Conservation (phyloP, 2,329 filamentous ascomycete genomes). For the Paraphoma sp. region DNA sequence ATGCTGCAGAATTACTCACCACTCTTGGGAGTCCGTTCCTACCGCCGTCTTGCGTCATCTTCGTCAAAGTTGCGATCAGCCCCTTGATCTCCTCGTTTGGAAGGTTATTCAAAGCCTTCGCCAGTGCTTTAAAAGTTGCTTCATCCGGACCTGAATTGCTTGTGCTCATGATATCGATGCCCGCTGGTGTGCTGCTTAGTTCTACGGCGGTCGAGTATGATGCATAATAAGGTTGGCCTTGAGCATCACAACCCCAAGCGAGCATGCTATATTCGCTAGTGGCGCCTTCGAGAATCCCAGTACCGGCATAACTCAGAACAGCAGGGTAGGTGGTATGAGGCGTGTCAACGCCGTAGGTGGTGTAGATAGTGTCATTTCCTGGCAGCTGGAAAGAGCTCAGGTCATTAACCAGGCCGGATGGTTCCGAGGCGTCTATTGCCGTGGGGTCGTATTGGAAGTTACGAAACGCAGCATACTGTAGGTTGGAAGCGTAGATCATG, state of each 20-base stretch:
- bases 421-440: slow-evolving; percentile 6
- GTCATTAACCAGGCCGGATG: slow-evolving; percentile 18
- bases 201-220: slow-evolving; percentile 16
- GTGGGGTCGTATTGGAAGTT: slow-evolving; percentile 28
- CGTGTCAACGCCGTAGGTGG: slow-evolving; percentile 22
- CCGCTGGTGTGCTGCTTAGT: slow-evolving; percentile 14
- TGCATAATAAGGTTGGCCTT: slow-evolving; percentile 12
- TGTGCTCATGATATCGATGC: slow-evolving; percentile 24
- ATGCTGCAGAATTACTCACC: not conserved
- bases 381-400: slow-evolving; percentile 26
- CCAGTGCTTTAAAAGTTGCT: slow-evolving; percentile 8
- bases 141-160: slow-evolving; percentile 12
- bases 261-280: slow-evolving; percentile 16
- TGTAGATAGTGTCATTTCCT: slow-evolving; percentile 15
- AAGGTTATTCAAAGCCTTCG: slow-evolving; percentile 7
- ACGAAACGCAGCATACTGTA: slow-evolving; percentile 12
- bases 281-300: slow-evolving; percentile 18
- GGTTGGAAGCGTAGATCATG: slow-evolving; percentile 19
- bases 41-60: slow-evolving; percentile 14
- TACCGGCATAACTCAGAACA: slow-evolving; percentile 14
- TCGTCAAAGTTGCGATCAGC: slow-evolving; percentile 4
- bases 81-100: slow-evolving; percentile 9
- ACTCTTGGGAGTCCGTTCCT: slow-evolving; percentile 1
- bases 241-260: slow-evolving; percentile 25
- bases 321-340: slow-evolving; percentile 1